These are phyloP conservation scores for Lactarius sp. DNA, from an alignment of 768 basidiomycete species.

Conservation along the genomic window DNA sequence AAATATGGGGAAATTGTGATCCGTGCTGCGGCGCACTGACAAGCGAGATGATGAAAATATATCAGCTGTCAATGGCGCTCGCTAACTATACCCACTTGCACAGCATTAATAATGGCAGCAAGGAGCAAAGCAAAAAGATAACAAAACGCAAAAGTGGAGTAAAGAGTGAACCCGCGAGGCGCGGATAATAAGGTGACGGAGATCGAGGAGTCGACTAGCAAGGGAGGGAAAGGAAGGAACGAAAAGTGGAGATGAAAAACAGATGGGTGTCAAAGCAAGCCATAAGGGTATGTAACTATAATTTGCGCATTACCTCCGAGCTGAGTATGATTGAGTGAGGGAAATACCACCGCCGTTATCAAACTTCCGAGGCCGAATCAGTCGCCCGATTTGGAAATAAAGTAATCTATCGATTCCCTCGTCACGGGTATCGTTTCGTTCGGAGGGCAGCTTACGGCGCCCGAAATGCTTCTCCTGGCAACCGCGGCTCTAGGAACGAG, in stretches of 20 bases:
- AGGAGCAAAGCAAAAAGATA: background rate
- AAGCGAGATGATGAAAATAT: constrained; percentile 3
- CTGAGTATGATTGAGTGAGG: too few species aligned
- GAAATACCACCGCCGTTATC: constrained; percentile 12
- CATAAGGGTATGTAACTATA: background rate
- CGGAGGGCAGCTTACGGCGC: constrained; percentile 2
- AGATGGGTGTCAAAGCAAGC: background rate
- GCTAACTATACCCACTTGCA: background rate
- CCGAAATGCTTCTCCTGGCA: constrained; percentile 10
- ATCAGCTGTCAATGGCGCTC: constrained; percentile 2
- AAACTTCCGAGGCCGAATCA: constrained; percentile 18
- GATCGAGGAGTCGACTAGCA: background rate
- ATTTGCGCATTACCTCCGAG: constrained; percentile 4
- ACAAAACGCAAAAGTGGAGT: too few species aligned
- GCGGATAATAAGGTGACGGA: background rate
- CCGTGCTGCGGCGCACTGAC: background rate
- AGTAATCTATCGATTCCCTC: background rate
- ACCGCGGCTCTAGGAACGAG: background rate
- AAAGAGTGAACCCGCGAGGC: background rate
- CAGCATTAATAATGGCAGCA: background rate
- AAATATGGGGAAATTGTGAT: background rate
- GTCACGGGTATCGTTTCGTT: background rate
- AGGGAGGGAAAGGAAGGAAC: background rate
- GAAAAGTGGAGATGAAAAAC: background rate
- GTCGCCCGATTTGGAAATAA: background rate